Evolutionary conservation across 2,329 filamentous ascomycete genomes (phyloP).

Genomic region (Cordyceps javanica): DNA sequence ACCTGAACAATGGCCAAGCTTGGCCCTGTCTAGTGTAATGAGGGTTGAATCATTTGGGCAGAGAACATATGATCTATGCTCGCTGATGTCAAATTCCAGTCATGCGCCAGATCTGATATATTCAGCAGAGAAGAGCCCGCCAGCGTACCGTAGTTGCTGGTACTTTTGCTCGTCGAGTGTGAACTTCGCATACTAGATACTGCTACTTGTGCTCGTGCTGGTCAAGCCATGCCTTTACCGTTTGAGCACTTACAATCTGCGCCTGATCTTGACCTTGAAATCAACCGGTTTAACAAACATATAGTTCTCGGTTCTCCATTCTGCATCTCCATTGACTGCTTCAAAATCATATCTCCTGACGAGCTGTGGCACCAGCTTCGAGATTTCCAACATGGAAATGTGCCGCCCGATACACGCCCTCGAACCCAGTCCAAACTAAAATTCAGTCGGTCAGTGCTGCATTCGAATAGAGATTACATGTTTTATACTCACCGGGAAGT

Average conservation of each 20-base stretch:
- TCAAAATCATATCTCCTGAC: slow-evolving; percentile 29
- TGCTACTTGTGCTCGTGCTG: too few relatives aligned
- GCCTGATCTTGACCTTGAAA: slow-evolving; percentile 27
- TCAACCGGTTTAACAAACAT: slow-evolving; percentile 38
- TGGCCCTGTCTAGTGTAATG: too few relatives aligned
- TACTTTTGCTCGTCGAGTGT: too few relatives aligned
- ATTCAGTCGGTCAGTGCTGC: neutral
- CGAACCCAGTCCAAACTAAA: slow-evolving; percentile 34
- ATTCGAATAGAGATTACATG: neutral
- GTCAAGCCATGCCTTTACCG: neutral
- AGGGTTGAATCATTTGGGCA: too few relatives aligned
- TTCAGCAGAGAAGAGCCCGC: too few relatives aligned
- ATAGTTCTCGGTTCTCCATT: slow-evolving; percentile 31
- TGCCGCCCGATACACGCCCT: slow-evolving; percentile 39
- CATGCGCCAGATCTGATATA: too few relatives aligned
- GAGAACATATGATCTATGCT: too few relatives aligned
- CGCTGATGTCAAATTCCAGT: too few relatives aligned
- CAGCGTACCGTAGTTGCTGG: too few relatives aligned
- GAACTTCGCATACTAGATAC: too few relatives aligned
- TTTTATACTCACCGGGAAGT: slow-evolving; percentile 23
- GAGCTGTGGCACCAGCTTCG: slow-evolving; percentile 35
- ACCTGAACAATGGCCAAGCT: too few relatives aligned
- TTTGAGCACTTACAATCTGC: neutral
- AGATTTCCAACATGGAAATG: slow-evolving; percentile 37
- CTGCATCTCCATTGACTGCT: slow-evolving; percentile 14